Percentiles rank a stretch among this genome's conserved stretches.
These are phyloP conservation scores for Saccharomyces uvarum DNA, from an alignment of 1,139 yeast genomes.

Conservation along the genomic window DNA sequence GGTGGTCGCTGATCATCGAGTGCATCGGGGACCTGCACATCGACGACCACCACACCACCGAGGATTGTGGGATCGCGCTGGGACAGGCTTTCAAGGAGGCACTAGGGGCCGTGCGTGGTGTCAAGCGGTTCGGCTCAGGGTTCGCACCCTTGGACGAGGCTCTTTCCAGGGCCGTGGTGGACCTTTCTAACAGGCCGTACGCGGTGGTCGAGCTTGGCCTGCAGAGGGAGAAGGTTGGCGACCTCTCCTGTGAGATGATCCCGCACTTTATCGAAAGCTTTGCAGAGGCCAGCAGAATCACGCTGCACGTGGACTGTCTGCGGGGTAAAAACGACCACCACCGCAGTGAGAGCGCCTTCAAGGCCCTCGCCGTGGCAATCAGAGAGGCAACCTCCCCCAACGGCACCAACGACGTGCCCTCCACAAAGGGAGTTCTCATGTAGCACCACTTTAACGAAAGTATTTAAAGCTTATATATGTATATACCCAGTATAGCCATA, in stretches of 20 bases:
- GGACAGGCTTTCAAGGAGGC: constrained; percentile 89
- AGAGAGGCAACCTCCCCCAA: constrained; percentile 77
- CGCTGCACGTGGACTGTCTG: constrained; percentile 88
- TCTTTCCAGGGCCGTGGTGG: constrained; percentile 86
- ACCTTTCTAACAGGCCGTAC: constrained; percentile 83
- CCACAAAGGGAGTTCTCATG: constrained; percentile 84
- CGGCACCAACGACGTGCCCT: constrained; percentile 86
- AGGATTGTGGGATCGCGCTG: constrained; percentile 87
- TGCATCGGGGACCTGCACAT: constrained; percentile 92
- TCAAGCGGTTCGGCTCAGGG: constrained; percentile 87
- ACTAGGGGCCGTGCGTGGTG: constrained; percentile 81
- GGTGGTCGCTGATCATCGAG: constrained; percentile 86
- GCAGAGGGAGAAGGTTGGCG: constrained; percentile 88
- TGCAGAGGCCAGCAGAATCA: constrained; percentile 84
- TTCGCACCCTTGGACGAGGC: constrained; percentile 97
- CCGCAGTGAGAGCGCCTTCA: constrained; percentile 91
- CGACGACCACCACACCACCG: constrained; percentile 95
- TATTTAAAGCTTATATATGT: background rate
- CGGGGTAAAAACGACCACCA: constrained; percentile 95
- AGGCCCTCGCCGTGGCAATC: constrained; percentile 87
- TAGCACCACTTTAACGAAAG: constrained; percentile 6
- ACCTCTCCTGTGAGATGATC: constrained; percentile 88
- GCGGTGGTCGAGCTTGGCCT: constrained; percentile 86
- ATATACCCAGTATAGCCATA: background rate
- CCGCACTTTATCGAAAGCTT: constrained; percentile 93